These are phyloP conservation scores for Dryadomyces sulphureus DNA, from an alignment of 2,329 filamentous ascomycete species.

Conservation along the genomic window DNA sequence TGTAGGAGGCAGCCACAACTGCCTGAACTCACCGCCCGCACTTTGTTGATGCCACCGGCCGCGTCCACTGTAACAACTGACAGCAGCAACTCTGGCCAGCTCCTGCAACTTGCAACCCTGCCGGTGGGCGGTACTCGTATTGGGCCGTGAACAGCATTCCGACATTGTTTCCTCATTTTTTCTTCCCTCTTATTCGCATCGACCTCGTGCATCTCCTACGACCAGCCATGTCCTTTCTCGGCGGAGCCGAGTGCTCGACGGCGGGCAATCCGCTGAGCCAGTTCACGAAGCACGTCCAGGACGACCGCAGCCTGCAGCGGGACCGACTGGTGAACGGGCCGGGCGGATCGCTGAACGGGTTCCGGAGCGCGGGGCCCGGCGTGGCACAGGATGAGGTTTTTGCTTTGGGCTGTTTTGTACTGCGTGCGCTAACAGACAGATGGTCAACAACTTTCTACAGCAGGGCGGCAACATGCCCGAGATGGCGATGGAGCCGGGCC, in stretches of 20 bases:
- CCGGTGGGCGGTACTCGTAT: not conserved
- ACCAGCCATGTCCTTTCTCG: slow-evolving; percentile 77
- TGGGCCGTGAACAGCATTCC: not conserved
- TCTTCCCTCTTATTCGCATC: not conserved
- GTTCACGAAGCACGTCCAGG: slow-evolving; percentile 92
- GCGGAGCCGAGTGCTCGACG: slow-evolving; percentile 91
- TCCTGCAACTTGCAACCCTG: not conserved
- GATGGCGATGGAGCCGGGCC: slow-evolving; percentile 34
- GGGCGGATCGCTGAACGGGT: slow-evolving; percentile 56
- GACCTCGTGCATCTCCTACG: not conserved
- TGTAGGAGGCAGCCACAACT: no score
- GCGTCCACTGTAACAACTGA: not conserved
- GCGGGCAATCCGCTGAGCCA: slow-evolving; percentile 91
- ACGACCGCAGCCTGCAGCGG: slow-evolving; percentile 88
- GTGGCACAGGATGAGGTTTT: slow-evolving; percentile 65
- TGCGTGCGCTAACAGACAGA: slow-evolving; percentile 32
- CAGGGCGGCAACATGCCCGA: slow-evolving; percentile 49
- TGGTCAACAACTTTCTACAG: slow-evolving; percentile 89
- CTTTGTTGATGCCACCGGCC: not conserved
- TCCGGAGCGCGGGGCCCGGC: slow-evolving; percentile 57
- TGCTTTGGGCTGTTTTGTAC: no score
- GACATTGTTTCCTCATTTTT: not conserved
- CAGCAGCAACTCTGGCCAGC: not conserved
- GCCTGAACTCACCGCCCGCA: not conserved
- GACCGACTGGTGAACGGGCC: slow-evolving; percentile 73